A percentile compares a stretch with the other conserved stretches of the same genome.
phyloP scores from a whole-genome alignment of 768 basidiomycete genomes.

The Trichaptum fuscoviolaceum region DNA sequence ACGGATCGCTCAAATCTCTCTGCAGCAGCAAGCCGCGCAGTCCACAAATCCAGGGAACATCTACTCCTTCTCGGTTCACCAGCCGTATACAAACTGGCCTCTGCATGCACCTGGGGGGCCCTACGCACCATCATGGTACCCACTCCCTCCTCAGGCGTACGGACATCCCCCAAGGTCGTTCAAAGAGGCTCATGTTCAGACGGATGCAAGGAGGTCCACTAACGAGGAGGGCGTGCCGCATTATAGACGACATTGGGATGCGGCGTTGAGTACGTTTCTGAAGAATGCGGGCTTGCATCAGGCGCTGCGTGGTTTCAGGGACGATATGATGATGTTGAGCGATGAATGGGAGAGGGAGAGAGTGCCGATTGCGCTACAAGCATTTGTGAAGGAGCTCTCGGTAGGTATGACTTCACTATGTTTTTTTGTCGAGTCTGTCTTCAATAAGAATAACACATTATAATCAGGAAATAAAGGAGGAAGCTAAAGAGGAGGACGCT shows the following conservation, averaged over 20 bases:
- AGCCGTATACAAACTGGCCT: conserved; percentile 16
- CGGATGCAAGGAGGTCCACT: conserved; percentile 9
- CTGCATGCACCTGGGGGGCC: conserved; percentile 18
- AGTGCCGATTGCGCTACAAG: conserved; percentile 51
- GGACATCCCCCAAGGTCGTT: neutral
- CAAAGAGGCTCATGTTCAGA: neutral
- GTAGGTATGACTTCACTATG: conserved; percentile 36
- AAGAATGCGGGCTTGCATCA: conserved; percentile 50
- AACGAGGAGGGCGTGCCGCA: conserved; percentile 13
- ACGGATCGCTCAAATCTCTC: conserved; percentile 1
- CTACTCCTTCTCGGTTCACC: conserved; percentile 12
- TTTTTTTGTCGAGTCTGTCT: conserved; percentile 18
- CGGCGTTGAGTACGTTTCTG: conserved; percentile 49
- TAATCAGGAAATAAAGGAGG: conserved; percentile 25
- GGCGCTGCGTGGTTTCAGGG: conserved; percentile 55
- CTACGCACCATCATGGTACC: conserved; percentile 18
- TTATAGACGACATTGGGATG: conserved; percentile 51
- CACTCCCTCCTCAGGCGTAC: conserved; percentile 14
- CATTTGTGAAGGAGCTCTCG: conserved; percentile 44
- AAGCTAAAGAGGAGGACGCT: conserved; percentile 19
- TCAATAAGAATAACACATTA: conserved; percentile 10
- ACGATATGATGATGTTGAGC: conserved; percentile 70
- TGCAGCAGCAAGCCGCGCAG: conserved; percentile 8
- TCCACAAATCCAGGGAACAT: neutral
- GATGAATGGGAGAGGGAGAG: conserved; percentile 54